Conservation (phyloP, 1,139 yeast genomes). For the Saccharomyces uvarum region DNA sequence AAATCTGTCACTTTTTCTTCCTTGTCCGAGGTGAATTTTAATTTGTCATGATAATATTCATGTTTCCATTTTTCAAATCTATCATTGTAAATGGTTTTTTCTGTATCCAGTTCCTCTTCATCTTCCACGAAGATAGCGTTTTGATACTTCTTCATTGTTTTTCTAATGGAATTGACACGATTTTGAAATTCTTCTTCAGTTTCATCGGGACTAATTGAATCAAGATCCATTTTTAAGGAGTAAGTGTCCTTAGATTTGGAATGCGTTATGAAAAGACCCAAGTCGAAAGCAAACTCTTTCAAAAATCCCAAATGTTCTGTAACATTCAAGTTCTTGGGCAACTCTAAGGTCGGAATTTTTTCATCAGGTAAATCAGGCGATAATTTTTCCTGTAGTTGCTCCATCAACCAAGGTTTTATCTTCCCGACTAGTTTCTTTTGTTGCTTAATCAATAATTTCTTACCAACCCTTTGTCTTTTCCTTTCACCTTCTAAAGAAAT, state of each 20-base stretch:
- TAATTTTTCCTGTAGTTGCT: slow-evolving; percentile 33
- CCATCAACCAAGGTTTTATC: slow-evolving; percentile 64
- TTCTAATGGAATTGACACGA: slow-evolving; percentile 36
- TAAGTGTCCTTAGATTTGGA: slow-evolving; percentile 49
- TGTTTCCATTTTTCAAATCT: slow-evolving; percentile 81
- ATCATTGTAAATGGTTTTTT: slow-evolving; percentile 58
- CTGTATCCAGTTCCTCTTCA: slow-evolving; percentile 54
- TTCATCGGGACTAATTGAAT: slow-evolving; percentile 62
- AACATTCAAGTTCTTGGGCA: slow-evolving; percentile 38
- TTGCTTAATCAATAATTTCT: slow-evolving; percentile 56
- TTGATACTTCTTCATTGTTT: slow-evolving; percentile 57
- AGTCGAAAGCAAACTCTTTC: slow-evolving; percentile 54
- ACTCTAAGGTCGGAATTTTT: slow-evolving; percentile 41
- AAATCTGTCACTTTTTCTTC: slow-evolving; percentile 51
- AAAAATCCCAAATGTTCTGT: slow-evolving; percentile 52
- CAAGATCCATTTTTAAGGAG: slow-evolving; percentile 57
- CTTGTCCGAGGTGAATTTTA: slow-evolving; percentile 49
- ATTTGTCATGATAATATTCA: slow-evolving; percentile 68
- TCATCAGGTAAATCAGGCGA: slow-evolving; percentile 35
- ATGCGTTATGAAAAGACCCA: slow-evolving; percentile 60
- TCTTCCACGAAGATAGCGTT: slow-evolving; percentile 58
- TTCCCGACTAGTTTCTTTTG: slow-evolving; percentile 55
- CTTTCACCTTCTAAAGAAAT: slow-evolving; percentile 68
- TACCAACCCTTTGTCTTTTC: slow-evolving; percentile 59
- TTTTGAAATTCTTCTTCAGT: slow-evolving; percentile 53